Conservation (phyloP, 164 flowering plant genomes). For the Dillenia suffruticosa region DNA sequence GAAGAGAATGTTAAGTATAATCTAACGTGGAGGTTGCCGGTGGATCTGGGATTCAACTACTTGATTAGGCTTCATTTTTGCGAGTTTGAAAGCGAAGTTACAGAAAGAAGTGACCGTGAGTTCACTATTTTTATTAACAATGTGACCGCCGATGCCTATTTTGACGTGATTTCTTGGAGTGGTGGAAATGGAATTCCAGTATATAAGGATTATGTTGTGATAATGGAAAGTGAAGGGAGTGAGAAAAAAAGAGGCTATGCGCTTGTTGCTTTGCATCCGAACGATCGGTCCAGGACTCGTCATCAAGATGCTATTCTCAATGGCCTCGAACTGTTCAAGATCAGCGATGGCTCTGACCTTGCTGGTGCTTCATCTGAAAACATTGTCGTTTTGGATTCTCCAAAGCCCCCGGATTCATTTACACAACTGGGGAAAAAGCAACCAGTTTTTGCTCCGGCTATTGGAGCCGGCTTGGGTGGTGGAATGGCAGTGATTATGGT, state of each 20-base stretch:
- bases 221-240: not conserved
- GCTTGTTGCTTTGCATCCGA: slow-evolving; percentile 6
- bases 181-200: slow-evolving; percentile 3
- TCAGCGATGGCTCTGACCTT: not conserved
- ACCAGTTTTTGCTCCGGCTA: not conserved
- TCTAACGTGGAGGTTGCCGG: slow-evolving; percentile 16
- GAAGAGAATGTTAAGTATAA: not conserved
- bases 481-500: slow-evolving; percentile 5
- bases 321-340: slow-evolving; percentile 19
- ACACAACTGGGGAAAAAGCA: not conserved
- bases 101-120: not conserved
- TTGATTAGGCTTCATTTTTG: slow-evolving; percentile 22
- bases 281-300: not conserved
- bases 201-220: slow-evolving; percentile 6
- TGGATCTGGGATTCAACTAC: slow-evolving; percentile 14
- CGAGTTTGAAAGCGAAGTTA: not conserved
- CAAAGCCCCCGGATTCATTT: too few species aligned
- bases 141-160: slow-evolving; percentile 2
- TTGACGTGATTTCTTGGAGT: slow-evolving; percentile 8
- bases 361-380: too few species aligned
- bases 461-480: not conserved
- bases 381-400: too few species aligned
- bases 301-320: slow-evolving; percentile 10
- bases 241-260: slow-evolving; percentile 1
- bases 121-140: slow-evolving; percentile 2